phyloP scores from a whole-genome alignment of 23 red algal genomes.

The Cyanidioschyzon merolae region DNA sequence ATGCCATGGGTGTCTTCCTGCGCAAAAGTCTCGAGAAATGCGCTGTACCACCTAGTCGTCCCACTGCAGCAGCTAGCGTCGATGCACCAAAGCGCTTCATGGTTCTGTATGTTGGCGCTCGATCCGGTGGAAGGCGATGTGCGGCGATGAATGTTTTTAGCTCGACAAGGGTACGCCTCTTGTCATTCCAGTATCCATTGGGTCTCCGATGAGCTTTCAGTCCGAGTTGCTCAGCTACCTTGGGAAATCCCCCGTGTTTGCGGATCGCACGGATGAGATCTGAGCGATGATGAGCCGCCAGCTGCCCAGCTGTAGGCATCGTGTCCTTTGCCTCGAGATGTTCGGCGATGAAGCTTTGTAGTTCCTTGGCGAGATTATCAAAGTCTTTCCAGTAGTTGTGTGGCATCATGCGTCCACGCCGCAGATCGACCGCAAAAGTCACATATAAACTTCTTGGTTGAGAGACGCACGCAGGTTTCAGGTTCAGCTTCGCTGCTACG shows the following conservation, averaged over 20 bases:
- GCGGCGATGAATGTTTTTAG: background rate
- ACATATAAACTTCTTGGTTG: background rate
- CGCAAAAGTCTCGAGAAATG: background rate
- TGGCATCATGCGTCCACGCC: background rate
- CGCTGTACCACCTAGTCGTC: background rate
- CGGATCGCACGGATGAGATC: slow-evolving; percentile 33
- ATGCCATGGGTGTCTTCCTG: too few relatives aligned
- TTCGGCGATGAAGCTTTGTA: slow-evolving; percentile 10
- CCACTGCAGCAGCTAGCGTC: background rate
- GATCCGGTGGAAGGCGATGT: background rate
- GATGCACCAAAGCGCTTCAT: background rate
- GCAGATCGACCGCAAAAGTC: slow-evolving; percentile 13
- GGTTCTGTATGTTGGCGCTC: background rate
- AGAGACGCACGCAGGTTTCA: background rate
- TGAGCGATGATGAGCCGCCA: slow-evolving; percentile 21
- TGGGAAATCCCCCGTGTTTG: slow-evolving; percentile 25
- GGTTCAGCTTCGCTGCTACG: slow-evolving; percentile 19
- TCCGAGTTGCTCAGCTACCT: slow-evolving; percentile 24
- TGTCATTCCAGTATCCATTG: slow-evolving; percentile 5
- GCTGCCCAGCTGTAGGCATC: slow-evolving; percentile 44
- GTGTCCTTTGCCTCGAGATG: background rate
- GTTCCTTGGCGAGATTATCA: slow-evolving; percentile 25
- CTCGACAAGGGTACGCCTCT: background rate
- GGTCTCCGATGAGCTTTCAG: background rate
- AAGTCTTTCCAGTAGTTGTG: slow-evolving; percentile 39